Conservation (phyloP, 768 basidiomycete species). For the Lentinula aciculospora region DNA sequence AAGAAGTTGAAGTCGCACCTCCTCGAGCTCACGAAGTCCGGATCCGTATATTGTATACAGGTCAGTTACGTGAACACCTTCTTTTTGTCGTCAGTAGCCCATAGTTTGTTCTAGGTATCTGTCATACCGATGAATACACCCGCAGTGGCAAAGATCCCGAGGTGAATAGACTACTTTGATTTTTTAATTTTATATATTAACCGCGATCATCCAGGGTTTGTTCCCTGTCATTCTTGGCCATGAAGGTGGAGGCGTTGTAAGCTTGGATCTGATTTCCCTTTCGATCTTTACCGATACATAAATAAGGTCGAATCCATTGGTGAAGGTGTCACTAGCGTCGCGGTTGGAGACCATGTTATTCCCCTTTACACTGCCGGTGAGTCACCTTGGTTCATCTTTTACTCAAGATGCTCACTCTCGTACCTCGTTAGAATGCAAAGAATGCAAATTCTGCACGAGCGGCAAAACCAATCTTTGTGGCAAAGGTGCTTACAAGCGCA, state of each 20-base stretch:
- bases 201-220: conserved; percentile 49
- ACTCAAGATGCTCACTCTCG: neutral
- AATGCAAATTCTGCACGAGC: conserved; percentile 99
- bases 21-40: conserved; percentile 89
- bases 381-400: conserved; percentile 11
- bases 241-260: conserved; percentile 86
- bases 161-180: conserved; percentile 32
- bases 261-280: conserved; percentile 6
- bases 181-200: conserved; percentile 1
- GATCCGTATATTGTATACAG: conserved; percentile 89
- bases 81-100: neutral
- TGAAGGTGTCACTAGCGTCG: conserved; percentile 78
- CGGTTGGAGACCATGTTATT: conserved; percentile 92
- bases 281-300: conserved; percentile 4
- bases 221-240: conserved; percentile 95
- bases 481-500: conserved; percentile 48
- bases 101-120: conserved; percentile 54
- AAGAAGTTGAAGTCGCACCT: conserved; percentile 91
- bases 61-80: conserved; percentile 29
- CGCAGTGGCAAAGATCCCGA: conserved; percentile 95
- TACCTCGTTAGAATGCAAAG: conserved; percentile 67
- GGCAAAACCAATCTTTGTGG: conserved; percentile 99
- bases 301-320: conserved; percentile 93
- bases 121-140: conserved; percentile 98
- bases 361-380: conserved; percentile 92